Base-by-base conservation (phyloP, 345 rosid species). In the Corchorus capsularis region DNA sequence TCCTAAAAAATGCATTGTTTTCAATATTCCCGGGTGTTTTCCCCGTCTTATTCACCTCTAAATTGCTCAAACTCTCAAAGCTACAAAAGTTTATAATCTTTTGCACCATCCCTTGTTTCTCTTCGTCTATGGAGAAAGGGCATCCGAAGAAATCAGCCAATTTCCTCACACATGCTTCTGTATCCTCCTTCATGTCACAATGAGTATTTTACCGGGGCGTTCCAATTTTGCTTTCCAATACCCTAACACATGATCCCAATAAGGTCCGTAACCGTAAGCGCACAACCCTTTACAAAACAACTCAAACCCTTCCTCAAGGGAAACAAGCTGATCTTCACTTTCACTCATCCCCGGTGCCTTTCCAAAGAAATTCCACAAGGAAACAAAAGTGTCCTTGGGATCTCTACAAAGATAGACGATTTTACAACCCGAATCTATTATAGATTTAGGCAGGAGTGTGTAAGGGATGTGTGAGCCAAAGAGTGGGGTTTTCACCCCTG, bases 91-190 rank as follows among this genome's bases (percentile, higher is more conserved):
- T 64, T 59, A 78, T 46, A 49, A 81, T 73, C 37, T 12, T 39
- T 50, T 81, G 55, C 2, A 70, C 39, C 14, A 17, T 17, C 17
- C 82, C 77, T 3, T 37, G 37, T 4, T 11, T 59, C 71, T 82
- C 78, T 73, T 82, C 84, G 9, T 62, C 72, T 13, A 17, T 39
- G 2, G 52, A 49, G 27, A 78, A 75, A 4, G 82, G 70, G 63
- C 69, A 81, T 45, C 72, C 82, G 43, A 83, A 70, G 75, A 83
- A 83, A 20, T 77, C 69, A 0, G 83, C 82, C 45, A 81, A 67
- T 34, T 39, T 72, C 69, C 59, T 83, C 8, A 75, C 41, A n/a
- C 59, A 59, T 32, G 35, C 53, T 49, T 12, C 69, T 0, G 75
- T 61, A 9, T 79, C 74, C 9, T 37, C 43, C 63, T 73, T 76